These are phyloP conservation scores for Phtheirospermum japonicum DNA, from an alignment of 257 asterid species.

Conservation along the genomic window DNA sequence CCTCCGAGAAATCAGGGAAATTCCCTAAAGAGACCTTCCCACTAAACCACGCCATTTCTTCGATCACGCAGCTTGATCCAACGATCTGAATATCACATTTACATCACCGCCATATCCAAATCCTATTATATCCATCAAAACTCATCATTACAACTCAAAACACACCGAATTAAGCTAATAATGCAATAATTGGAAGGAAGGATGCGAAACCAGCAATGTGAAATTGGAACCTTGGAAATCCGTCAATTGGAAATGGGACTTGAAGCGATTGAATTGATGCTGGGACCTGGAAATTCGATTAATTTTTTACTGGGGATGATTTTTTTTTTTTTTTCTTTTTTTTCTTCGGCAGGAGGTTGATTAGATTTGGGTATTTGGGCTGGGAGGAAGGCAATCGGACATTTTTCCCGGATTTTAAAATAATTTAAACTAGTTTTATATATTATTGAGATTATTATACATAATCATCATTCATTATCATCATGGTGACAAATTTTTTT, in stretches of 20 bases:
- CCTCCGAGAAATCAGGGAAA: slow-evolving; percentile 91
- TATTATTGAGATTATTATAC: too few species aligned
- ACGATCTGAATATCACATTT: slow-evolving; percentile 28
- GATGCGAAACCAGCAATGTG: neutral
- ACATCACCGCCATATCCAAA: slow-evolving; percentile 18
- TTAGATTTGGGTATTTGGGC: neutral
- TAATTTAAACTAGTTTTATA: too few species aligned
- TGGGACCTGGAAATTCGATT: neutral
- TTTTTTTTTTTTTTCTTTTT: too few species aligned
- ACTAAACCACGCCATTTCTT: slow-evolving; percentile 86
- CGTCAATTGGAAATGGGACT: neutral
- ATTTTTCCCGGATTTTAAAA: too few species aligned
- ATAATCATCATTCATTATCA: too few species aligned
- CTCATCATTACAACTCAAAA: neutral
- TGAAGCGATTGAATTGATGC: neutral
- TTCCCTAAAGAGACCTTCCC: slow-evolving; percentile 73
- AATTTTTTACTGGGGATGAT: neutral
- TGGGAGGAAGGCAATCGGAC: too few species aligned
- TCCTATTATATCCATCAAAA: neutral
- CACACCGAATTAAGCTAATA: neutral
- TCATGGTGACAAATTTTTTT: too few species aligned
- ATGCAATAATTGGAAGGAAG: neutral
- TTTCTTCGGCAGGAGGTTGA: neutral
- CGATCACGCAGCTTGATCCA: slow-evolving; percentile 39
- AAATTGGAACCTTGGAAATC: neutral